Evolutionary conservation across 192 early-diverging fungal species (phyloP), one percentile per base, ranked within the genome.

Genomic region (Linnemannia zychae): DNA sequence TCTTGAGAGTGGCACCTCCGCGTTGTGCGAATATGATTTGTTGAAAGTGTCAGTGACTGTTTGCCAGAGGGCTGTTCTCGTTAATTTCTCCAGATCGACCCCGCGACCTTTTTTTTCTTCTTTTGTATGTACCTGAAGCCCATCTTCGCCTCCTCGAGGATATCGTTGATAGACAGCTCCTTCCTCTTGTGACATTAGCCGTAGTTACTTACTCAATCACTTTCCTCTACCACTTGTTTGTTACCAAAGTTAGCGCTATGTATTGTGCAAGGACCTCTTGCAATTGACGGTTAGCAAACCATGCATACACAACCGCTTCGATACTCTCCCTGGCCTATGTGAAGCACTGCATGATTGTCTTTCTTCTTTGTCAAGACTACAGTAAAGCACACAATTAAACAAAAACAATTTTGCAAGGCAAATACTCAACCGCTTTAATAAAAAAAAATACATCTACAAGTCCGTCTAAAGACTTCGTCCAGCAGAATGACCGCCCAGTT

Each of bases 401-500:
- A 34, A 38, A 11, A 17, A 24, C 60, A 13, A 65, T 34, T n/a
- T n/a, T n/a, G n/a, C n/a, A n/a, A n/a, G n/a, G n/a, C n/a, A 65
- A 65, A 40, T 38, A 22, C 28, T 15, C 12, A 22, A 22, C n/a
- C 24, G 11, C 12, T 38, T 46, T 46, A n/a, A 71, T 46, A 15
- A 37, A 36, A 34, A n/a, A 53, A 28, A 36, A 1, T 67, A 40
- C 16, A 0, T 52, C 38, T 33, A 11, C 11, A 15, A 13, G 3
- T 28, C 12, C 9, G 6, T 11, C 28, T 63, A 63, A 31, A 63
- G 2, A 63, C 57, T 37, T 20, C 71, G 57, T 1, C 57, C 38
- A 46, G 77, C 70, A 37, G 40, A 72, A 3, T 57, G 70, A 3
- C 44, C 71, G 0, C 77, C 77, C n/a, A 78, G 33, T 17, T 78